A percentile compares a stretch with the other conserved stretches of the same genome.
phyloP scores from a whole-genome alignment of 2,329 filamentous ascomycete genomes.

The Colletotrichum eremochloae region DNA sequence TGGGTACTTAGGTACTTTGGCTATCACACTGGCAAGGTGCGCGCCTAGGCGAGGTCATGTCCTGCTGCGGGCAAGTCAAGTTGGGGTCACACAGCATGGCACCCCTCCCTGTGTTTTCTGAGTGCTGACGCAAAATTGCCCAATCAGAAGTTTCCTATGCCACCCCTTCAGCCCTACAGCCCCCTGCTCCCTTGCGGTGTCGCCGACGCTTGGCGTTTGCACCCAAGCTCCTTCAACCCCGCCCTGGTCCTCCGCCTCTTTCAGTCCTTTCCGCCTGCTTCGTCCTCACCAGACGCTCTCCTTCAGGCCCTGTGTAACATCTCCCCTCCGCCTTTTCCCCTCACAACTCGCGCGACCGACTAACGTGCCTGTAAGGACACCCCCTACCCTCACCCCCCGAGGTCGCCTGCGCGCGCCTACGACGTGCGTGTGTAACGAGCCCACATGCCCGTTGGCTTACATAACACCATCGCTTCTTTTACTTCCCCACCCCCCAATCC shows the following conservation, averaged over 20 bases:
- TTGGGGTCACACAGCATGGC: constrained; percentile 17
- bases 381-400: not conserved
- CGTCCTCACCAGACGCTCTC: not conserved
- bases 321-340: constrained; percentile 21
- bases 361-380: no score
- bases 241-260: constrained; percentile 20
- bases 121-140: not conserved
- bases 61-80: constrained; percentile 5
- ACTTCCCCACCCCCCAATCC: no score
- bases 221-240: constrained; percentile 16
- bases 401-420: constrained; percentile 16
- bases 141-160: constrained; percentile 7
- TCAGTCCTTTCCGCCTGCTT: constrained; percentile 9
- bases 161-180: constrained; percentile 32
- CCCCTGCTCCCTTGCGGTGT: constrained; percentile 29
- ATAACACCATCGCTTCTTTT: not conserved
- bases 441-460: not conserved
- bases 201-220: constrained; percentile 39
- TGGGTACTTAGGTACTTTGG: not conserved
- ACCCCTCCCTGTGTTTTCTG: not conserved
- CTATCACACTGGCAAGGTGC: not conserved
- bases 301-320: constrained; percentile 16
- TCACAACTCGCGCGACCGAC: not conserved
- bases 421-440: constrained; percentile 11
- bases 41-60: not conserved